Base-by-base conservation (phyloP, 305 asterid species). In the Ajuga reptans region DNA sequence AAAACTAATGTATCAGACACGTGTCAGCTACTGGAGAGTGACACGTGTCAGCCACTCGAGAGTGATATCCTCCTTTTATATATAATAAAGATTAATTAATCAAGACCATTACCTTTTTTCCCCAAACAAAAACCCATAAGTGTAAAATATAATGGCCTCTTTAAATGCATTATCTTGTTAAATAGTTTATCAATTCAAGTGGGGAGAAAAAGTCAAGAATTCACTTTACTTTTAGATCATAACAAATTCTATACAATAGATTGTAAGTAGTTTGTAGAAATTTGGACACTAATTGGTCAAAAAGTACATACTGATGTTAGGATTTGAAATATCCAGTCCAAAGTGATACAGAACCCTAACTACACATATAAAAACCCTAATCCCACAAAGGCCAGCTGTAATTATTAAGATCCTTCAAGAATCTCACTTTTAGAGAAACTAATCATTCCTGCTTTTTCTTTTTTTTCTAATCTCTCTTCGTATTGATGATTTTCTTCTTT, bases 231-330 rank as follows among this genome's bases (percentile, higher is more conserved):
- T 63, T 46, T 9, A 75, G 71, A 65, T 68, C 77, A 62, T 14
- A 68, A 37, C 51, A 52, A 56, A 21, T 21, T 21, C 27, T 21
- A 21, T 21, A 21, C 27, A 21, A 21, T 21, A 43, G 50, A 45
- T 18, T 75, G 73, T 27, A 61, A 31, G 49, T 43, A 66, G 64
- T 16, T 57, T 41, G 53, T 66, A 75, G 64, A 71, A 79, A 46
- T 71, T 77, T 73, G 47, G 75, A 33, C 18, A 77, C 59, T 68
- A 41, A 76, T 67, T 66, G 79, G 89, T 82, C 95, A 85, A 84
- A 72, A 85, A 79, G 91, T 64, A 59, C 45, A 47, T 9, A 12
- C 45, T 50, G 45, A 70, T 75, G 70, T 69, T 80, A 51, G 67
- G 68, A 68, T 81, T 65, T 51, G 64, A 46, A 71, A n/a, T n/a